These are phyloP conservation scores for Centrapalus pauciflorus DNA, from an alignment of 129 eudicot genomes.

Conservation along the genomic window DNA sequence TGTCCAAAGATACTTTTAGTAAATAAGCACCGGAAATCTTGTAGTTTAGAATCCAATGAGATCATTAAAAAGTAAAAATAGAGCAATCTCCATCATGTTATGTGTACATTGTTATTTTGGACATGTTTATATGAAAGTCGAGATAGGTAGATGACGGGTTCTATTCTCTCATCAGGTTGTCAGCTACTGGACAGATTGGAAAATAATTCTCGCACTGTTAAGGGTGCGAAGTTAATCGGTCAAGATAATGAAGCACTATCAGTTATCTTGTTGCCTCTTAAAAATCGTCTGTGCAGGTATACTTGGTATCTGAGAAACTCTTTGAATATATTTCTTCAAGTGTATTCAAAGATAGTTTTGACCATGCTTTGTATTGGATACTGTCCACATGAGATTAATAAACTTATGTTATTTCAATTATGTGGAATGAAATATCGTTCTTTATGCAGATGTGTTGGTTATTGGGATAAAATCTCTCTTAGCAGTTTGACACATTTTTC, in stretches of 20 bases:
- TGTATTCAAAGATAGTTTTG: neutral
- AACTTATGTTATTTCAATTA: neutral
- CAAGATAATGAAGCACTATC: conserved; percentile 86
- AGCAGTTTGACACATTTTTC: neutral
- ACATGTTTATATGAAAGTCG: neutral
- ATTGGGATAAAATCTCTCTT: neutral
- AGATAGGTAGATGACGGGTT: conserved; percentile 17
- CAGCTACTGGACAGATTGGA: conserved; percentile 74
- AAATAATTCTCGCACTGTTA: conserved; percentile 70
- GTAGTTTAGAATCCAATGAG: neutral
- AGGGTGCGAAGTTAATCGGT: conserved; percentile 86
- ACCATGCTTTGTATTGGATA: neutral
- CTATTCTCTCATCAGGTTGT: conserved; percentile 55
- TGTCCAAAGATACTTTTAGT: neutral
- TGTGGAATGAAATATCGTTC: neutral
- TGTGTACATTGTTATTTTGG: neutral
- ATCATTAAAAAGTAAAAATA: neutral
- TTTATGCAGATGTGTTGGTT: neutral
- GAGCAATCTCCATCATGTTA: neutral
- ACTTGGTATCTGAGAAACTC: neutral
- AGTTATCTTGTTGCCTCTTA: conserved; percentile 71
- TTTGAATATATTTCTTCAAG: neutral
- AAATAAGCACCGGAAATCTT: neutral
- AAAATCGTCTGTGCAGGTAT: conserved; percentile 59
- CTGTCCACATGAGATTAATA: neutral